These are phyloP conservation scores for Gymnopilus junonius DNA, from an alignment of 768 basidiomycete genomes.

Conservation along the genomic window DNA sequence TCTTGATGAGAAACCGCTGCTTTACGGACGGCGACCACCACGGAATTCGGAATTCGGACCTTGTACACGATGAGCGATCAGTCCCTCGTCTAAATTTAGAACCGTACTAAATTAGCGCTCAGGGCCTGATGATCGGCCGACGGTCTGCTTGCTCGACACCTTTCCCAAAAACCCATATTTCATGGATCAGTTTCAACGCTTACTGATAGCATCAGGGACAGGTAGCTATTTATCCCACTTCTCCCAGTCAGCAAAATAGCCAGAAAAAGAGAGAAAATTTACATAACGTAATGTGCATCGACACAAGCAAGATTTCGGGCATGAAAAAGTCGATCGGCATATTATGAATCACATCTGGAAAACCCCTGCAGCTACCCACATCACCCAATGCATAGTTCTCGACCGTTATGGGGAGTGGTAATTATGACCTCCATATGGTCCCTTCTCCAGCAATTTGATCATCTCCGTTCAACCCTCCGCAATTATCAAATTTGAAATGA, in stretches of 20 bases:
- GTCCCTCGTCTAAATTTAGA: too few species aligned
- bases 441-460: not conserved
- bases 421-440: not conserved
- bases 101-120: too few species aligned
- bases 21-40: too few species aligned
- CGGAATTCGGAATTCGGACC: too few species aligned
- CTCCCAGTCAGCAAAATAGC: not conserved
- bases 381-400: constrained; percentile 44
- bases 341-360: constrained; percentile 11
- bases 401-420: not conserved
- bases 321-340: constrained; percentile 18
- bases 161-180: too few species aligned
- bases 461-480: not conserved
- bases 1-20: not conserved
- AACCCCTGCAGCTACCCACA: constrained; percentile 28
- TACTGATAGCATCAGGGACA: too few species aligned
- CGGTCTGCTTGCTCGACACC: too few species aligned
- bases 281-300: constrained; percentile 19
- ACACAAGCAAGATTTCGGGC: constrained; percentile 16
- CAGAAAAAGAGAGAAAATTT: not conserved
- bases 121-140: too few species aligned
- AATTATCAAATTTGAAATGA: not conserved
- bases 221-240: not conserved
- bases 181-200: too few species aligned
- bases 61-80: too few species aligned